These are phyloP conservation scores for Saccharum hybrid DNA, from an alignment of 202 grass and related monocot genomes.

Conservation along the genomic window DNA sequence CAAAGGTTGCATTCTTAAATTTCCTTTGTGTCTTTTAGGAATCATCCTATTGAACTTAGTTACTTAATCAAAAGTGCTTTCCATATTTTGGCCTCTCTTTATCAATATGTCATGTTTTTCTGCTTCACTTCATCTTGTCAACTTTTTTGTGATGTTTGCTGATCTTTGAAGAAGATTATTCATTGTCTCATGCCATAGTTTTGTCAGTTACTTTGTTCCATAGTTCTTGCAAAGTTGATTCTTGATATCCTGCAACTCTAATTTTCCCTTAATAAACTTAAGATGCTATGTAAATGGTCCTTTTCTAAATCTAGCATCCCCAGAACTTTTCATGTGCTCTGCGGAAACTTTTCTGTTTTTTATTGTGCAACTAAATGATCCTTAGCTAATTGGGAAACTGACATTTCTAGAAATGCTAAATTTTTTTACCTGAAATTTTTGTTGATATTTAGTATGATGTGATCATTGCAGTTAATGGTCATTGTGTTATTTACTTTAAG, in stretches of 20 bases:
- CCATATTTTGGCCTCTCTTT: background rate
- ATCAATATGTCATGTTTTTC: background rate
- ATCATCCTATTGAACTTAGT: background rate
- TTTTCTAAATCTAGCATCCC: background rate
- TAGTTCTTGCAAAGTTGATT: no score
- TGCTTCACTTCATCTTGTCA: background rate
- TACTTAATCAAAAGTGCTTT: constrained; percentile 6
- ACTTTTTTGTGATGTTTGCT: background rate
- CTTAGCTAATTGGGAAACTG: background rate
- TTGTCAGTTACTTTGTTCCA: no score
- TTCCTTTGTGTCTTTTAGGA: background rate
- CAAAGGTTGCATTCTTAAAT: background rate
- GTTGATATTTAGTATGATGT: constrained; percentile 8
- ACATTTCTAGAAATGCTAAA: background rate
- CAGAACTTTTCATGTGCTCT: background rate
- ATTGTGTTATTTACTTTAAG: background rate
- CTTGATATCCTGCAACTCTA: background rate
- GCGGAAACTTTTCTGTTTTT: background rate
- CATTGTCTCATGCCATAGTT: background rate
- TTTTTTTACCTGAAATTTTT: background rate
- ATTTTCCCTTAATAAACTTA: background rate
- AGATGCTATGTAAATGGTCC: background rate
- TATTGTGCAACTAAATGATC: background rate
- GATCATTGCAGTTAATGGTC: constrained; percentile 13
- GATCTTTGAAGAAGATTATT: background rate